A percentile compares a stretch with the other conserved stretches of the same genome.
These are phyloP conservation scores for Metschnikowia peoriensis DNA, from an alignment of 805 yeast species.

Conservation along the genomic window DNA sequence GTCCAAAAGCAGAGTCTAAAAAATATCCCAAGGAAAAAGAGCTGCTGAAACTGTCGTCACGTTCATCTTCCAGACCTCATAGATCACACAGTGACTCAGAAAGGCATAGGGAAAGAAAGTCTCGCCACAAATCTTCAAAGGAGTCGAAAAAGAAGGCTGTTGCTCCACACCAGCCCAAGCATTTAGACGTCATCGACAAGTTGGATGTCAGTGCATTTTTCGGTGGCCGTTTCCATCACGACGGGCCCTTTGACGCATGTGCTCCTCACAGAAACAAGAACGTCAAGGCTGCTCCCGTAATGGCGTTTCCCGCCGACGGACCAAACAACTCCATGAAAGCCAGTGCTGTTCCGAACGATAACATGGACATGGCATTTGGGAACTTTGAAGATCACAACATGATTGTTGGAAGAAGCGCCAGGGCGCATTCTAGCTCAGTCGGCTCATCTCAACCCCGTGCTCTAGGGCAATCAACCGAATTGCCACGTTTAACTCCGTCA, in stretches of 20 bases:
- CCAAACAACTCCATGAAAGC: conserved; percentile 87
- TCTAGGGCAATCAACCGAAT: conserved; percentile 20
- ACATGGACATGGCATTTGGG: conserved; percentile 78
- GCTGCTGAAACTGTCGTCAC: conserved; percentile 12
- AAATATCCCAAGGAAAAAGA: conserved; percentile 58
- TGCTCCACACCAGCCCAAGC: conserved; percentile 55
- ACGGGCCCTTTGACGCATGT: conserved; percentile 98
- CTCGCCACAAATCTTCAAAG: conserved; percentile 18
- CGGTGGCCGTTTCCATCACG: conserved; percentile 95
- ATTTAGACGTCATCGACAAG: conserved; percentile 91
- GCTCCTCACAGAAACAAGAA: conserved; percentile 91
- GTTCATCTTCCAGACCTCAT: conserved; percentile 18
- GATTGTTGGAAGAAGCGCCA: conserved; percentile 31
- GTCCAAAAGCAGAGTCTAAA: conserved; percentile 36
- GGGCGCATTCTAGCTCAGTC: not conserved
- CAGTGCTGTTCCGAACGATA: conserved; percentile 47
- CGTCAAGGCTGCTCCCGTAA: conserved; percentile 77
- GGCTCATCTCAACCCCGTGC: conserved; percentile 15
- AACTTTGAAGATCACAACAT: conserved; percentile 49
- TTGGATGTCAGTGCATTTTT: conserved; percentile 93
- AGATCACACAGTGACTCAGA: conserved; percentile 21
- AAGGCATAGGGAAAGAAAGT: conserved; percentile 18
- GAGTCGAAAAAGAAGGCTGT: conserved; percentile 42
- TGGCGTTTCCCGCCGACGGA: conserved; percentile 94
- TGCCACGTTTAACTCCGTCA: conserved; percentile 51